Percentiles rank a stretch among this genome's conserved stretches.
Evolutionary conservation across 805 yeast species (phyloP).

Genomic region (Kazachstania psychrophila): DNA sequence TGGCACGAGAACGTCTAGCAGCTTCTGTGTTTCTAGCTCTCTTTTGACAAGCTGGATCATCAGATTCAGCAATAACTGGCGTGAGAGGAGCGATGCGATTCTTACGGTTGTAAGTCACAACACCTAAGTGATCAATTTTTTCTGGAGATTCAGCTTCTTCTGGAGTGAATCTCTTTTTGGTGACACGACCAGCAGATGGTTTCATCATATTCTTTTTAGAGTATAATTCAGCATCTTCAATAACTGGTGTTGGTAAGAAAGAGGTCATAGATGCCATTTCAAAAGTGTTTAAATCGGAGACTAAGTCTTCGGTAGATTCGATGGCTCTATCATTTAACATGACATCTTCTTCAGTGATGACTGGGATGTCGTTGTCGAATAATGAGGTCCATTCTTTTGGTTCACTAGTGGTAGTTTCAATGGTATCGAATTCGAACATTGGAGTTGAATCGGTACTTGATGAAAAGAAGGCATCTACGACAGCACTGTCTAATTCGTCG

Average conservation of each 20-base stretch:
- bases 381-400: slow-evolving; percentile 51
- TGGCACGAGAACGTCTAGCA: slow-evolving; percentile 89
- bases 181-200: background rate
- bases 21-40: slow-evolving; percentile 96
- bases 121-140: slow-evolving; percentile 63
- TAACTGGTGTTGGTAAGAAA: slow-evolving; percentile 28
- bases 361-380: slow-evolving; percentile 39
- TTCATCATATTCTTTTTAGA: slow-evolving; percentile 11
- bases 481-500: slow-evolving; percentile 44
- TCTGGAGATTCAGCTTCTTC: background rate
- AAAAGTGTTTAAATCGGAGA: background rate
- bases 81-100: slow-evolving; percentile 61
- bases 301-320: slow-evolving; percentile 11
- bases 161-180: background rate
- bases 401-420: slow-evolving; percentile 14
- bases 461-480: slow-evolving; percentile 47
- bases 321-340: slow-evolving; percentile 17
- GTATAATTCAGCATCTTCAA: slow-evolving; percentile 20
- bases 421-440: slow-evolving; percentile 37
- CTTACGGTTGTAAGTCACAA: slow-evolving; percentile 69
- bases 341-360: slow-evolving; percentile 31
- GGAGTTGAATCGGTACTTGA: slow-evolving; percentile 47
- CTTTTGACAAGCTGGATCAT: slow-evolving; percentile 67
- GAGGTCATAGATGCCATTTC: slow-evolving; percentile 11
- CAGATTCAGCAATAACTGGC: slow-evolving; percentile 52